These are phyloP conservation scores for Cadophora luteo-olivacea DNA, from an alignment of 2,329 filamentous ascomycete species.

Conservation along the genomic window DNA sequence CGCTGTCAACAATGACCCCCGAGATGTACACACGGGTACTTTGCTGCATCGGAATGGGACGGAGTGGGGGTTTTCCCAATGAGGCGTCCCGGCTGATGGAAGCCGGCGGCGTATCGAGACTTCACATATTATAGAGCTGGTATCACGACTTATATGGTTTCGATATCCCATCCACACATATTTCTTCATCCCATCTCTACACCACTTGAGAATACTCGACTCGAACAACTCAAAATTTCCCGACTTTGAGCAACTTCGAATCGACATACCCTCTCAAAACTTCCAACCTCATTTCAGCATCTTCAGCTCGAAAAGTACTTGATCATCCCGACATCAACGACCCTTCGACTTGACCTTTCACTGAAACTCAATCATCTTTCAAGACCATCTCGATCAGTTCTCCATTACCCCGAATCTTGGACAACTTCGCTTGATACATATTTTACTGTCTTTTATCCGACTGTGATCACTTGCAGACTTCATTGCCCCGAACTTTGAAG, in stretches of 20 bases:
- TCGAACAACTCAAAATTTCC: slow-evolving; percentile 25
- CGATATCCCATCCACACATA: slow-evolving; percentile 14
- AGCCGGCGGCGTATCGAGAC: slow-evolving; percentile 13
- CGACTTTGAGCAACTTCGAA: slow-evolving; percentile 26
- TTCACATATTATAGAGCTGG: slow-evolving; percentile 24
- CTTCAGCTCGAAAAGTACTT: slow-evolving; percentile 13
- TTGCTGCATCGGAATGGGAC: slow-evolving; percentile 24
- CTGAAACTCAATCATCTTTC: not conserved
- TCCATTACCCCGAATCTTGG: slow-evolving; percentile 10
- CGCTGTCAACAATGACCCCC: slow-evolving; percentile 17
- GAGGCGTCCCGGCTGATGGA: slow-evolving; percentile 20
- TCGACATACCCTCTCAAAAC: slow-evolving; percentile 17
- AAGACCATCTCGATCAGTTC: not conserved
- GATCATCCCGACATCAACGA: slow-evolving; percentile 20
- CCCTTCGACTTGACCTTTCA: slow-evolving; percentile 10
- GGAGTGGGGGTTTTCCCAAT: slow-evolving; percentile 12
- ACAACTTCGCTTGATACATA: slow-evolving; percentile 16
- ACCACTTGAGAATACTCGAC: slow-evolving; percentile 20
- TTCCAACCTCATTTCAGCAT: not conserved
- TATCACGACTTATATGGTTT: slow-evolving; percentile 23
- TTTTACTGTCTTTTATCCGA: slow-evolving; percentile 6
- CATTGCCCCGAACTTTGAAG: slow-evolving; percentile 15
- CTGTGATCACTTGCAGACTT: not conserved
- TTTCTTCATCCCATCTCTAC: slow-evolving; percentile 12
- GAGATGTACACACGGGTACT: slow-evolving; percentile 21